Evolutionary conservation across 176 grass and related monocot genomes (phyloP), one percentile per base, ranked within the genome.

Genomic region (Lolium rigidum): DNA sequence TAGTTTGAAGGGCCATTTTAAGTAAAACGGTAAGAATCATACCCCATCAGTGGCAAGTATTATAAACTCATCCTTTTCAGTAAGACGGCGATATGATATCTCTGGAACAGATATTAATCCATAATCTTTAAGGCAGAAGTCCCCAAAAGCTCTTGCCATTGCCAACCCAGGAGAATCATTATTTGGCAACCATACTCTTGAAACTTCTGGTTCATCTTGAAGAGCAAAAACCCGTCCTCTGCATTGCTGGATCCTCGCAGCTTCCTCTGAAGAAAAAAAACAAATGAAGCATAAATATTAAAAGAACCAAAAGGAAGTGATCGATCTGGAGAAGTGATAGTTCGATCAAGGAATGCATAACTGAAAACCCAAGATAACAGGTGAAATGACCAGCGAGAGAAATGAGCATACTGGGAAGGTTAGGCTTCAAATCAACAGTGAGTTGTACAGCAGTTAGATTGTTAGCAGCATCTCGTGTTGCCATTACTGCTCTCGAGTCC

Each of bases 111-210:
- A 99, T 91, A 99, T 99, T 86, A 99, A 86, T 85, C 97, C 97
- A 88, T 99, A 99, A 87, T 96, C 92, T 88, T 99, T 99, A 74
- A 99, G 97, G 80, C 97, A 99, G 67, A 99, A 99, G 55, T 99
- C 97, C 57, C 97, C 97, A 49, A 99, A 99, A 81, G 97, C 97
- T 90, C 97, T 99, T 79, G 97, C 94, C 97, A 99, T 99, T 57
- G 94, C 97, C 86, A 99, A 82, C 76, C 97, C 97, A 85, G 97
- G 97, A 67, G 97, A 99, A 74, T 99, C 87, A 1, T 84, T 96
- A 85, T 99, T 99, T 76, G 97, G 97, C 80, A 99, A 88, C 97
- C 97, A 99, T 78, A 99, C 92, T 49, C 97, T 92, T 13, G 97
- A 83, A 91, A 99, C 97, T 88, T 99, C 97, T 80, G 97, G 97